A percentile compares a stretch with the other conserved stretches of the same genome.
phyloP scores from a whole-genome alignment of 805 yeast genomes.

The Hanseniaspora lachancei region DNA sequence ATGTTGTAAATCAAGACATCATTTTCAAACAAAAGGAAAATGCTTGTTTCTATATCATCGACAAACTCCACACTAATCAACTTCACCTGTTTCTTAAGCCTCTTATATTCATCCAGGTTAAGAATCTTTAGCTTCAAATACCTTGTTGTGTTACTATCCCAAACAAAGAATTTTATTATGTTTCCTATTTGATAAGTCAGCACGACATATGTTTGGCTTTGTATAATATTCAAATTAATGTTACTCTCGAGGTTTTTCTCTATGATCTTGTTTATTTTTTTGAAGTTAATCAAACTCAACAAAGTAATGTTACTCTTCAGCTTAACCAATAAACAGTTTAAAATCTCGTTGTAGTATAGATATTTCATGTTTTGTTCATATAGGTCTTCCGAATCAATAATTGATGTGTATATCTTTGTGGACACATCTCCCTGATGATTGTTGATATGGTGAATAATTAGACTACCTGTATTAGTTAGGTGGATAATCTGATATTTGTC shows the following conservation, averaged over 20 bases:
- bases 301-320: background rate
- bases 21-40: background rate
- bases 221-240: background rate
- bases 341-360: background rate
- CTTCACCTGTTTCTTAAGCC: background rate
- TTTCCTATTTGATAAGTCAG: background rate
- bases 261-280: slow-evolving; percentile 6
- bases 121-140: background rate
- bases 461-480: background rate
- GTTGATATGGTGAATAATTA: background rate
- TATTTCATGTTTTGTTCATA: background rate
- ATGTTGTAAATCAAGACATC: background rate
- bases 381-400: background rate
- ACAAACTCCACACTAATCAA: background rate
- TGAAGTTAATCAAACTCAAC: slow-evolving; percentile 3
- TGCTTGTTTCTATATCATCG: background rate
- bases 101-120: background rate
- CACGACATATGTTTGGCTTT: slow-evolving; percentile 1
- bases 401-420: slow-evolving; percentile 1
- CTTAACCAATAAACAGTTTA: slow-evolving; percentile 5
- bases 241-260: background rate
- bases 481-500: background rate
- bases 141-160: background rate
- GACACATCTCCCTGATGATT: background rate
- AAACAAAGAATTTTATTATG: background rate